Evolutionary conservation across 1,284 basidiomycete genomes (phyloP), one percentile per base, ranked within the genome.

Genomic region (Naganishia sp.): DNA sequence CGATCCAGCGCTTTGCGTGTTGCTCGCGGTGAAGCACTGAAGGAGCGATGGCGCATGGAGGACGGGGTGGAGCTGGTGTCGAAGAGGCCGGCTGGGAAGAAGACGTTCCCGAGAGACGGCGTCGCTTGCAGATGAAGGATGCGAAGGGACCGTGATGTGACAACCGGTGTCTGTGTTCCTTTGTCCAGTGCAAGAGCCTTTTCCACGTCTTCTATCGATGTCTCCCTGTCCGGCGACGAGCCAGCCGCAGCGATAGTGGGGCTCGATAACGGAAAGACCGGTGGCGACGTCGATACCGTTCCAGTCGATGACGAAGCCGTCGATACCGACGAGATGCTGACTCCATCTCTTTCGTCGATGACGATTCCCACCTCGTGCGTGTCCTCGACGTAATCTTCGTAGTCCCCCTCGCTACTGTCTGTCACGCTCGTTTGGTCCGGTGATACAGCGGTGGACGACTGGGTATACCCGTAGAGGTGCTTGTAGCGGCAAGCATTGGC

Each of bases 401-500:
- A 52, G 7, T 50, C 46, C 1, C n/a, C 48, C 5, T 61, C 57
- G 21, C 48, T 50, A 16, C 48, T 39, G 2, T 21, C 57, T 16
- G 43, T 61, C 7, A 43, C 46, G 9, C n/a, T 46, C 31, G 9
- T 43, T 13, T 6, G 21, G 6, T 2, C 23, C 5, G 33, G 1
- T 10, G 43, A 25, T 6, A 6, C 5, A 25, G 15, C 6, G 25
- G 57, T 15, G 15, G 57, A 42, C 3, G 46, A 1, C 10, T 43
- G n/a, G 1, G 57, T 39, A 23, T 42, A 52, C 7, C 57, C 57
- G 36, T 61, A 52, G 2, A 61, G 57, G 36, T 61, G 57, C 57
- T 61, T 61, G 48, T 39, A 61, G 15, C 57, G 57, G 2, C 52
- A 36, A 28, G 57, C 57, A 25, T 61, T 61, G 33, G 57, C 57